Evolutionary conservation across 1,284 basidiomycete genomes (phyloP).

Genomic region (Coniophora puteana): DNA sequence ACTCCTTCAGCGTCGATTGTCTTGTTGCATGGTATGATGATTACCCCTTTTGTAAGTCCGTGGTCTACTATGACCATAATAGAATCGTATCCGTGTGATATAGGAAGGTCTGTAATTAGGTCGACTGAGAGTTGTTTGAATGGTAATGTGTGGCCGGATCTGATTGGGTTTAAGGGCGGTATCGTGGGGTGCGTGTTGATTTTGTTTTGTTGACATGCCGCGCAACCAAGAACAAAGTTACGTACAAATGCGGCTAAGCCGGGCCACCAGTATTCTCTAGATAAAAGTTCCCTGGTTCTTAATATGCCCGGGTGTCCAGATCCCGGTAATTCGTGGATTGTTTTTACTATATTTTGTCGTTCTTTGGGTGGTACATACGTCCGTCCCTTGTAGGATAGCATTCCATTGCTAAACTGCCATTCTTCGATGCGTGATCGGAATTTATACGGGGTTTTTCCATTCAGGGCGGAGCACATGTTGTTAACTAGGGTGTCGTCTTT

Average conservation of each 20-base stretch:
- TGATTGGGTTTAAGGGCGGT: neutral
- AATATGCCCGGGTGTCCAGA: constrained; percentile 11
- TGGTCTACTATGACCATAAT: constrained; percentile 19
- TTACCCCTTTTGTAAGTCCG: constrained; percentile 11
- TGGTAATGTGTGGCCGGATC: constrained; percentile 3
- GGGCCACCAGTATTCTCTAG: constrained; percentile 15
- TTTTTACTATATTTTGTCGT: too few relatives aligned
- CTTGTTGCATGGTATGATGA: constrained; percentile 15
- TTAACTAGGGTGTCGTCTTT: too few relatives aligned
- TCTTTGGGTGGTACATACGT: constrained; percentile 20
- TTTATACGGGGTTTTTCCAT: too few relatives aligned
- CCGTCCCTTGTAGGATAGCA: constrained; percentile 11
- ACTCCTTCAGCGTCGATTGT: constrained; percentile 8
- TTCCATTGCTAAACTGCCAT: neutral
- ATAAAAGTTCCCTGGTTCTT: constrained; percentile 8
- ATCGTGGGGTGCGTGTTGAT: neutral
- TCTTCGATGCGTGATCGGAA: neutral
- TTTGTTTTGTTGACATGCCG: constrained; percentile 10
- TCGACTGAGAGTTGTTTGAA: constrained; percentile 12
- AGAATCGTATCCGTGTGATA: constrained; percentile 7
- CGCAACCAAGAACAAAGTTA: constrained; percentile 10
- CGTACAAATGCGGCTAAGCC: constrained; percentile 2
- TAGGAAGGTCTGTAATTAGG: constrained; percentile 14
- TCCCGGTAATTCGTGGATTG: neutral
- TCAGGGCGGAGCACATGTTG: too few relatives aligned